Evolutionary conservation across 1,284 basidiomycete genomes (phyloP), one percentile per base, ranked within the genome.

Genomic region (Ceratobasidium sp.): DNA sequence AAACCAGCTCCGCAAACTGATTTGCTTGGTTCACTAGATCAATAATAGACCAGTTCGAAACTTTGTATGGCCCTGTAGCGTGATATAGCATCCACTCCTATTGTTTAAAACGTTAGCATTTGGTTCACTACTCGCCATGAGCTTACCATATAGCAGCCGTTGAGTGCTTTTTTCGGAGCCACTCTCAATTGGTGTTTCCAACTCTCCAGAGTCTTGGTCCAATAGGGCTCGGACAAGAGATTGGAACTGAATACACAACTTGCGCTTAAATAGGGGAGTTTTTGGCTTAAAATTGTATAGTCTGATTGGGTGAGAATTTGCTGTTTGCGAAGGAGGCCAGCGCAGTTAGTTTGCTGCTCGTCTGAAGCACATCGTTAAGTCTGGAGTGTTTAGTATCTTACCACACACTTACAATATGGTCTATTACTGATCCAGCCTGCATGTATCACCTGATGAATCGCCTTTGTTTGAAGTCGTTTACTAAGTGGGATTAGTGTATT

Each of bases 41-140:
- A 23, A 71, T 15, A 2, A 26, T 26, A 12, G 69, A 42, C 69
- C 54, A 71, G 26, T 7, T 2, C 23, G 59, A 42, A 40, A 61
- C 33, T 26, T 71, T 71, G 23, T 59, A 59, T 33, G 52, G 12
- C 3, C 69, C 69, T 6, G 54, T 12, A n/a, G 38, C 69, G 44
- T 71, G 56, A 20, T 71, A 59, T 12, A 57, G 52, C 12, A 71
- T 57, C 69, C 69, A 71, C 23, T 71, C 69, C 69, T 71, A 26
- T 48, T 13, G 12, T 12, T 17, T 40, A 26, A 28, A 20, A 46
- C 5, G 6, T 56, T 10, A 17, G 13, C 26, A 26, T 26, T 20
- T 46, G 12, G 48, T 15, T 50, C 13, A 50, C 20, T 50, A 33
- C 4, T 3, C 23, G 3, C 7, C 1, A 50, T 7, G 46, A 26